Evolutionary conservation across 2,329 filamentous ascomycete genomes (phyloP), one percentile per base, ranked within the genome.

Genomic region (Fusarium nygamai): DNA sequence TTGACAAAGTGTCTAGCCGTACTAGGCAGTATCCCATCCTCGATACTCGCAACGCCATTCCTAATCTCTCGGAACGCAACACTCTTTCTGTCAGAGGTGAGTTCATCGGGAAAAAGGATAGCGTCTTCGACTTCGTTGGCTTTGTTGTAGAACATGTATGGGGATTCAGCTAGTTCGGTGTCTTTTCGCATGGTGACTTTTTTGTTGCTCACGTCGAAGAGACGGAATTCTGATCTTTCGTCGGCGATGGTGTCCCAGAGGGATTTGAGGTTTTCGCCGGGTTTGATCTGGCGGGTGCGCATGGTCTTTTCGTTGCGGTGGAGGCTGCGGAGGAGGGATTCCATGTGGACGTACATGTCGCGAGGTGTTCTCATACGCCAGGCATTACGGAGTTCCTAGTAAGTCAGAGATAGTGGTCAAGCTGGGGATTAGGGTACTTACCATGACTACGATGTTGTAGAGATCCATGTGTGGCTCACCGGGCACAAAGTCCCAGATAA

Each of bases 401-500:
- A 10, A 43, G 41, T 44, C n/a, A 24, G 41, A 17, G 2, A 17
- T 19, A 2, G 41, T 12, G n/a, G 6, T 7, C 3, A 17, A 1
- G 0, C 16, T 12, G 8, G 9, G 6, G 6, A 17, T 17, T 24
- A 9, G 36, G 36, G 36, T 17, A 61, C 66, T 9, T 53, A 77
- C 78, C 24, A 61, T 53, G 7, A 79, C 54, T 1, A 75, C 46
- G 3, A 61, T 46, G 41, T 79, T 80, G 38, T 77, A 80, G 34
- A 73, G 48, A 1, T 65, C 50, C 31, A 72, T 61, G 1, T 54
- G 43, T 4, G 67, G 27, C 7, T 78, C 58, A 6, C 71, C 62
- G 19, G 79, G 78, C 1, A 68, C 72, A 62, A 80, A 78, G 31
- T 78, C 75, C 78, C 78, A 80, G 36, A 80, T 75, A 29, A 68